Evolutionary conservation across 495 filamentous ascomycete species (phyloP).

Genomic region (Penicillium taxi): DNA sequence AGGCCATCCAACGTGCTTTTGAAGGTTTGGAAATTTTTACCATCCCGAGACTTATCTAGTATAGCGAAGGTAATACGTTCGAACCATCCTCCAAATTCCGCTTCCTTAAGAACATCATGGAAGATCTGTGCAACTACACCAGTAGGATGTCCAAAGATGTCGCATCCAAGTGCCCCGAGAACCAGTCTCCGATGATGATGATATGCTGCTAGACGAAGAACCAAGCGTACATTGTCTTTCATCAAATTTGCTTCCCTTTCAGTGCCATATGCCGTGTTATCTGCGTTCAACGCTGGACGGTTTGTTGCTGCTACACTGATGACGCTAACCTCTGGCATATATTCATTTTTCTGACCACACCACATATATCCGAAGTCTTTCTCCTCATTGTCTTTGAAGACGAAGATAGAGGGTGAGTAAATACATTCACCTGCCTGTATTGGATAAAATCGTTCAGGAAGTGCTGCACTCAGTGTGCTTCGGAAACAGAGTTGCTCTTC

Average conservation of each 20-base stretch:
- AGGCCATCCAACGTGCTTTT: no score
- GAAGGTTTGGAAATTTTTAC: not conserved
- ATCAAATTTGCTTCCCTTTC: conserved; percentile 40
- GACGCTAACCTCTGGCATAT: conserved; percentile 47
- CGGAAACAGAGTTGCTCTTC: conserved; percentile 62
- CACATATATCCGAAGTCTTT: conserved; percentile 38
- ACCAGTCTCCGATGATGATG: conserved; percentile 48
- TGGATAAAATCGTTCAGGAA: conserved; percentile 50
- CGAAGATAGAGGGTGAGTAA: conserved; percentile 51
- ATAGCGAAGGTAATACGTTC: conserved; percentile 30
- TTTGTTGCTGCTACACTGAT: conserved; percentile 51
- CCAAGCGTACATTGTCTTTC: conserved; percentile 50
- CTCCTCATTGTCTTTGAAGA: conserved; percentile 41
- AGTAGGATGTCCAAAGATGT: conserved; percentile 53
- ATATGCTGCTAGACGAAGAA: conserved; percentile 45
- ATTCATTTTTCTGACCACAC: conserved; percentile 11
- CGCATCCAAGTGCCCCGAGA: conserved; percentile 62
- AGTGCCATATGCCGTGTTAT: conserved; percentile 20
- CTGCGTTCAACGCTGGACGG: conserved; percentile 33
- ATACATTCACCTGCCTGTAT: conserved; percentile 43
- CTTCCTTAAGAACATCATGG: conserved; percentile 47
- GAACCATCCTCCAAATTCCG: conserved; percentile 44
- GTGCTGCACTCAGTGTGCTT: conserved; percentile 46
- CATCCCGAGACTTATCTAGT: not conserved
- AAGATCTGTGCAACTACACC: conserved; percentile 55